Percentiles rank a stretch among this genome's conserved stretches.
phyloP scores from a whole-genome alignment of 495 filamentous ascomycete genomes.

The Penicillium malachiteum region DNA sequence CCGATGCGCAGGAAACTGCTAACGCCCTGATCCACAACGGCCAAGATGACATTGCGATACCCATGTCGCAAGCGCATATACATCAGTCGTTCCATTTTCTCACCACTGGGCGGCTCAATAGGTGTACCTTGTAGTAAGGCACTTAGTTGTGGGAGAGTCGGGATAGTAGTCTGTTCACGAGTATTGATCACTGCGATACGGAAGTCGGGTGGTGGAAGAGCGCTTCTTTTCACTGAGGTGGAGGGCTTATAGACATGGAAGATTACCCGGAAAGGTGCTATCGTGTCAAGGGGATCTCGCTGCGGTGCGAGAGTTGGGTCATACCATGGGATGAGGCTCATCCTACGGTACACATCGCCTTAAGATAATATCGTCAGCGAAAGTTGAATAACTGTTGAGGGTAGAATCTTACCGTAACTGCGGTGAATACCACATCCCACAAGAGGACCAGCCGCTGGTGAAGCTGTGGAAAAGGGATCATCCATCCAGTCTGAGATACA shows the following conservation, averaged over 20 bases:
- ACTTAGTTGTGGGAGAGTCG: slow-evolving; percentile 67
- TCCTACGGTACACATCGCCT: slow-evolving; percentile 70
- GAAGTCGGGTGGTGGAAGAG: slow-evolving; percentile 77
- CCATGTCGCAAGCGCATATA: slow-evolving; percentile 80
- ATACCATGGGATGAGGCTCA: slow-evolving; percentile 73
- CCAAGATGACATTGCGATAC: slow-evolving; percentile 78
- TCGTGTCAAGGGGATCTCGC: slow-evolving; percentile 18
- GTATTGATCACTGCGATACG: slow-evolving; percentile 77
- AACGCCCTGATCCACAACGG: slow-evolving; percentile 85
- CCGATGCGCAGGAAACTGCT: slow-evolving; percentile 80
- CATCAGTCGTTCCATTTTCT: slow-evolving; percentile 49
- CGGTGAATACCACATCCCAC: slow-evolving; percentile 75
- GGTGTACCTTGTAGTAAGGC: slow-evolving; percentile 68
- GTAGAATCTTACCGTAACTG: slow-evolving; percentile 54
- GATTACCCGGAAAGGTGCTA: slow-evolving; percentile 62
- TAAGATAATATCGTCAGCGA: slow-evolving; percentile 1
- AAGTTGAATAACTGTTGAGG: background rate
- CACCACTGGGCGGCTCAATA: slow-evolving; percentile 55
- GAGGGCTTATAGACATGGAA: slow-evolving; percentile 79
- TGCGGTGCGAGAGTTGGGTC: slow-evolving; percentile 45
- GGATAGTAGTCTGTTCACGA: slow-evolving; percentile 61
- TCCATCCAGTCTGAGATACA: slow-evolving; percentile 37
- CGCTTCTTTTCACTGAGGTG: slow-evolving; percentile 69
- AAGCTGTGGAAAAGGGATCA: slow-evolving; percentile 25
- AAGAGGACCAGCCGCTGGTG: slow-evolving; percentile 61